Evolutionary conservation across 2,329 filamentous ascomycete species (phyloP), one percentile per base, ranked within the genome.

Genomic region (Botrytis paeoniae): DNA sequence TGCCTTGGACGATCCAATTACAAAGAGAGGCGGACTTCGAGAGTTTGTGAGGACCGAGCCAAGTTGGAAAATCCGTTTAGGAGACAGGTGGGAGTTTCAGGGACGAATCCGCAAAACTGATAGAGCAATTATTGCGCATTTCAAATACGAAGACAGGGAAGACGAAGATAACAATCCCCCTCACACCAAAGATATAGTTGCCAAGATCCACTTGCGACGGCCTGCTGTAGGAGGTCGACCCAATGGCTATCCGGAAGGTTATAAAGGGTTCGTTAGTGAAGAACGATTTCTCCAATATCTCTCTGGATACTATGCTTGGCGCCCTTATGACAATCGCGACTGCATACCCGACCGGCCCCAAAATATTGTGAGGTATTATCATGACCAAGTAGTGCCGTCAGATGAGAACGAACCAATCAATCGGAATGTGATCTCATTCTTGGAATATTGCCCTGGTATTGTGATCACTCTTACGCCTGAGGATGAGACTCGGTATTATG

Each of bases 401-500:
- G n/a, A 9, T 18, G n/a, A 4, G 6, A 8, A 4, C 7, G 51
- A 18, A 18, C 14, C 51, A 57, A 8, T 57, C 12, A 16, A 35
- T 29, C 16, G n/a, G n/a, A 57, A 66, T 66, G 25, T 14, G 20
- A 7, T 68, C 7, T 29, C 25, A 32, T 68, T 68, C 29, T 57
- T 68, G 48, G 64, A 68, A 57, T 68, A 41, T 54, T 68, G 64
- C 25, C 64, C 64, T 8, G 64, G 64, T 32, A 7, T 68, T 41
- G 14, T 68, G 48, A 16, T 54, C n/a, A 29, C 14, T 18, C 48
- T 0, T 12, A 7, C n/a, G n/a, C 12, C n/a, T n/a, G 51, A 57
- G 35, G 4, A 32, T 1, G 10, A 22, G 6, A 57, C 2, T 4
- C 10, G 3, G 18, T 41, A n/a, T 3, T 20, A 68, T 57, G 37